These are phyloP conservation scores for Chaetomium olivaceum DNA, from an alignment of 2,329 filamentous ascomycete species.

Conservation along the genomic window DNA sequence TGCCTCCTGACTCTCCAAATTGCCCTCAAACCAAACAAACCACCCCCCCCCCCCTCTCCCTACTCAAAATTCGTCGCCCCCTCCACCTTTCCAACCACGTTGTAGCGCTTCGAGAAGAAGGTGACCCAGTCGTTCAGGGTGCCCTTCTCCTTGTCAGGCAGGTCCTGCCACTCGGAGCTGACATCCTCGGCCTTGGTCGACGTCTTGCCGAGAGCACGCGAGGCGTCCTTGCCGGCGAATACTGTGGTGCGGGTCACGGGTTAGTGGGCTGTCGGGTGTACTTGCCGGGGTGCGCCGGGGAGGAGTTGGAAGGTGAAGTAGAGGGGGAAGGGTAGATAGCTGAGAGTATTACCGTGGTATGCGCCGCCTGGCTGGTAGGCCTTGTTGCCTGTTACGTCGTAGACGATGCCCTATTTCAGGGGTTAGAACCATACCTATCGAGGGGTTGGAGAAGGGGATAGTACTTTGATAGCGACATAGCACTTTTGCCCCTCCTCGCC, in stretches of 20 bases:
- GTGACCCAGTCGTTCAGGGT: conserved; percentile 90
- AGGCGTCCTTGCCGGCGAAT: conserved; percentile 93
- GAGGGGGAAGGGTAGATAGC: not conserved
- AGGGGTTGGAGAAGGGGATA: not conserved
- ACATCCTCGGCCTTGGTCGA: conserved; percentile 86
- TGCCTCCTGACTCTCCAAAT: not conserved
- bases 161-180: conserved; percentile 75
- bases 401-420: conserved; percentile 73
- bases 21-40: not conserved
- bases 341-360: conserved; percentile 70
- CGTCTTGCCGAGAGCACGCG: conserved; percentile 83
- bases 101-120: conserved; percentile 97
- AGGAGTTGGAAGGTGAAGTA: not conserved
- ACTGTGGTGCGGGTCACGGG: conserved; percentile 47
- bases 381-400: conserved; percentile 89
- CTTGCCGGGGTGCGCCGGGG: not conserved
- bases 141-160: conserved; percentile 81
- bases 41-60: not conserved
- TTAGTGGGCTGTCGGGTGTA: not conserved
- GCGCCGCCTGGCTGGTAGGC: conserved; percentile 79
- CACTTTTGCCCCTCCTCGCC: conserved; percentile 64
- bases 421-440: conserved; percentile 1
- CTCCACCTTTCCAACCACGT: conserved; percentile 71
- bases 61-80: conserved; percentile 59
- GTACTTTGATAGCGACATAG: conserved; percentile 70